A percentile compares a stretch with the other conserved stretches of the same genome.
These are phyloP conservation scores for Bathelium albidoporum DNA, from an alignment of 495 filamentous ascomycete genomes.

Conservation along the genomic window DNA sequence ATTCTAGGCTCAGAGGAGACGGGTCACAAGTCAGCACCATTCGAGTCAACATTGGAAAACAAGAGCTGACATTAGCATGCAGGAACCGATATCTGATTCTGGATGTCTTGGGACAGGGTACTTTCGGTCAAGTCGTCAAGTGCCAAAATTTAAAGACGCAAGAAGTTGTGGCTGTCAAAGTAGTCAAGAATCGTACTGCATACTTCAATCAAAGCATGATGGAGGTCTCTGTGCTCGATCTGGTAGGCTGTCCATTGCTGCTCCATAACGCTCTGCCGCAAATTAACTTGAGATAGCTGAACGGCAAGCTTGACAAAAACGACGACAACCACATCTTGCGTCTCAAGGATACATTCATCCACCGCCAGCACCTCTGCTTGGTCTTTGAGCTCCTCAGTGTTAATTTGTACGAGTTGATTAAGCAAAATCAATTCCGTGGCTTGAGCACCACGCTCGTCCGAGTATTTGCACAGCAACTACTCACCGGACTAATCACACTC, in stretches of 20 bases:
- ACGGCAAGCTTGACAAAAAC: constrained; percentile 97
- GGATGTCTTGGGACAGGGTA: constrained; percentile 95
- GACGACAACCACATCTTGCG: constrained; percentile 96
- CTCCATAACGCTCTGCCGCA: neutral
- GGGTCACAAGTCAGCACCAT: constrained; percentile 55
- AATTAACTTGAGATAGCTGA: constrained; percentile 50
- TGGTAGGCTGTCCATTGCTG: constrained; percentile 49
- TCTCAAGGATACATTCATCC: constrained; percentile 97
- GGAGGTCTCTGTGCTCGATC: constrained; percentile 95
- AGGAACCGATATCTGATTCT: constrained; percentile 97
- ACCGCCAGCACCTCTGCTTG: constrained; percentile 92
- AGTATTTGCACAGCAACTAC: constrained; percentile 93
- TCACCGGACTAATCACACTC: constrained; percentile 83
- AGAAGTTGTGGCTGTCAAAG: constrained; percentile 97
- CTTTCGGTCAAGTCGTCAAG: constrained; percentile 99
- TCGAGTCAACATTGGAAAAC: constrained; percentile 39
- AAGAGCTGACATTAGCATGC: neutral
- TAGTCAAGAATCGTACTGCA: constrained; percentile 97
- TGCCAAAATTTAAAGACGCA: constrained; percentile 97
- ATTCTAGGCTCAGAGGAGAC: constrained; percentile 97
- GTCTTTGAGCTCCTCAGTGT: constrained; percentile 97
- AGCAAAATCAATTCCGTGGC: constrained; percentile 98
- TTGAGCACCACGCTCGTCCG: constrained; percentile 94
- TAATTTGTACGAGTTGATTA: constrained; percentile 97
- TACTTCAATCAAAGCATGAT: constrained; percentile 99